Base-by-base conservation (phyloP, 306 rosid species). In the Vigna reflexopilosa region DNA sequence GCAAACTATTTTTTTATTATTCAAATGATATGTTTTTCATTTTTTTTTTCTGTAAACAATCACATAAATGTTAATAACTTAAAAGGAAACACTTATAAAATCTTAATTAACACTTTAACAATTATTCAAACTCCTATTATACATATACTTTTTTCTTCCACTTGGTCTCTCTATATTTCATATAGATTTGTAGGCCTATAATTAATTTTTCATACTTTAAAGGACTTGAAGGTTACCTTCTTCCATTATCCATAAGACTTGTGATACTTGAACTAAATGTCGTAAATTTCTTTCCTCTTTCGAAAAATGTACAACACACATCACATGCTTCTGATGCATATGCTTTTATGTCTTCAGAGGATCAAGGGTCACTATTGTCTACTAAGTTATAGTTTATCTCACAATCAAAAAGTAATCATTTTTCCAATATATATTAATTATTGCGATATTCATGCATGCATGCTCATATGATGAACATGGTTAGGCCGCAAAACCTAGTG, bases 401-500 rank as follows among this genome's bases (percentile, higher is more conserved):
- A 57, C 38, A 47, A 71, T 67, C 9, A 24, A 15, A 70, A 64
- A 44, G 66, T 52, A 55, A 51, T 26, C 26, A 40, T 80, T 67
- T 5, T 36, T 1, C 0, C 2, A 6, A 1, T 5, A 36, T 36
- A 36, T 36, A 36, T 36, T 36, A 36, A 36, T 36, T 7, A 36
- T 34, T 34, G 2, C 1, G 70, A 56, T 62, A 32, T 66, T 47
- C 61, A 82, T 82, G 86, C 85, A 81, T 72, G 87, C 83, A 81
- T 34, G 67, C 42, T 77, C 59, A n/a, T 63, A 64, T 61, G 50
- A 85, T 70, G 70, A 81, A 45, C 82, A 87, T 83, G 77, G 82
- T 87, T 85, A 87, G 90, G 89, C 84, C 59, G 80, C 69, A 30
- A 80, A 79, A 58, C 80, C 67, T 56, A 73, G 11, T 45, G 30